Percentiles rank a stretch among this genome's conserved stretches.
Evolutionary conservation across 768 basidiomycete species (phyloP).

Genomic region (Tricholoma bakamatsutake): DNA sequence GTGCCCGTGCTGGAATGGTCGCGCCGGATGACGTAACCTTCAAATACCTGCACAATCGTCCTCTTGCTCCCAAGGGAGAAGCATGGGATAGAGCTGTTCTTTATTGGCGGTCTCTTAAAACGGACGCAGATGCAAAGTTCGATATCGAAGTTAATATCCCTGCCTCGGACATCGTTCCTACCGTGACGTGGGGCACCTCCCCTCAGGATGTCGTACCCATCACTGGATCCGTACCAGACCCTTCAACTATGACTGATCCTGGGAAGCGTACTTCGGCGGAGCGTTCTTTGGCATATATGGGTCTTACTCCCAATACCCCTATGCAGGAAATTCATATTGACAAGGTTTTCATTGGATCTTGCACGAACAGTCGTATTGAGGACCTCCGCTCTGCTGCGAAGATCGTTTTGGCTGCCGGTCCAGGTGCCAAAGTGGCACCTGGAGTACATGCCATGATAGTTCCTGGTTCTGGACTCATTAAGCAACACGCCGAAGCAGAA

Average conservation of each 20-base stretch:
- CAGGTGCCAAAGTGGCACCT: constrained; percentile 66
- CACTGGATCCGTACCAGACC: constrained; percentile 76
- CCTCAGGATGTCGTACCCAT: constrained; percentile 86
- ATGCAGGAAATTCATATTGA: constrained; percentile 79
- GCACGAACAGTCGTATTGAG: constrained; percentile 92
- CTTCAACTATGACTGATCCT: constrained; percentile 56
- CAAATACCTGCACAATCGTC: constrained; percentile 73
- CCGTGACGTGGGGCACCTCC: constrained; percentile 90
- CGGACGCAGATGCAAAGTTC: constrained; percentile 80
- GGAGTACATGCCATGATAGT: constrained; percentile 86
- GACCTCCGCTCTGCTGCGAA: constrained; percentile 84
- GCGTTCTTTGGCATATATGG: constrained; percentile 84
- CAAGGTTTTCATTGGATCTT: constrained; percentile 92
- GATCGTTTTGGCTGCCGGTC: constrained; percentile 69
- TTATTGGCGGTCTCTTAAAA: constrained; percentile 80
- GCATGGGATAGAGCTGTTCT: constrained; percentile 80
- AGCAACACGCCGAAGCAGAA: constrained; percentile 87
- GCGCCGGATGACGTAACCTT: constrained; percentile 88
- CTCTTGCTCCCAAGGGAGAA: constrained; percentile 77
- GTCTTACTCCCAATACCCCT: constrained; percentile 65
- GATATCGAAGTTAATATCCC: constrained; percentile 76
- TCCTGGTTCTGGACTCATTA: constrained; percentile 86
- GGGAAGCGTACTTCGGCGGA: constrained; percentile 64
- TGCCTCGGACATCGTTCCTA: constrained; percentile 83
- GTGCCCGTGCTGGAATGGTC: constrained; percentile 90